phyloP scores from a whole-genome alignment of 2,329 filamentous ascomycete genomes.

The Huntiella abstrusa region DNA sequence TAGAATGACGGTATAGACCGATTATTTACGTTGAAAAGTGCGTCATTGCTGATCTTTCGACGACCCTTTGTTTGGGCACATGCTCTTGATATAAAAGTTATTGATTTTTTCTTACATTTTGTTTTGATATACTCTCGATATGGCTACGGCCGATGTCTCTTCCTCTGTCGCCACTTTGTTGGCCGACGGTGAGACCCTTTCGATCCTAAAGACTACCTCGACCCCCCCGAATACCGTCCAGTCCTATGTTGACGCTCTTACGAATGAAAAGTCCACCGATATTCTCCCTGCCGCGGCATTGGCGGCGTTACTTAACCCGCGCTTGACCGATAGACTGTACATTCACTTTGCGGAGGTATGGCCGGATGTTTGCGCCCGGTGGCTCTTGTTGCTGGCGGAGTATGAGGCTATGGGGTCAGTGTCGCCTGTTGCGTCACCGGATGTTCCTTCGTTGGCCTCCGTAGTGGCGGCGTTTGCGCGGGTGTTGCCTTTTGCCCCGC shows the following conservation, averaged over 20 bases:
- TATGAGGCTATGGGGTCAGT: background rate
- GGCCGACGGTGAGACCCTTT: slow-evolving; percentile 11
- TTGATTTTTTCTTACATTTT: background rate
- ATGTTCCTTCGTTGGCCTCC: slow-evolving; percentile 19
- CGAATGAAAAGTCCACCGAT: slow-evolving; percentile 36
- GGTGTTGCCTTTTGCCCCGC: slow-evolving; percentile 63
- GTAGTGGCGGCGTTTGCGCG: slow-evolving; percentile 55
- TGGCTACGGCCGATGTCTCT: slow-evolving; percentile 12
- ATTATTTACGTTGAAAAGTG: no score
- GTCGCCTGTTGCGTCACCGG: slow-evolving; percentile 14
- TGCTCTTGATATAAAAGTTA: background rate
- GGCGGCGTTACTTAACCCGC: slow-evolving; percentile 44
- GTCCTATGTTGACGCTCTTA: slow-evolving; percentile 19
- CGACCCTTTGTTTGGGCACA: background rate
- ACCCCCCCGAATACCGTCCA: slow-evolving; percentile 29
- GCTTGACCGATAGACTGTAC: slow-evolving; percentile 55
- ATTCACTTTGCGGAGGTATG: slow-evolving; percentile 56
- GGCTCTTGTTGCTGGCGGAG: slow-evolving; percentile 33
- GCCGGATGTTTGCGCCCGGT: slow-evolving; percentile 66
- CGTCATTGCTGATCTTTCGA: background rate
- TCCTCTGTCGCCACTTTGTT: slow-evolving; percentile 10
- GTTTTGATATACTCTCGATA: background rate
- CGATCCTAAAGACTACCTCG: slow-evolving; percentile 29
- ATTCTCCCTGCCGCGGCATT: slow-evolving; percentile 55
- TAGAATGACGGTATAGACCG: no score